These are phyloP conservation scores for Halteria grandinella DNA, from an alignment of 73 alveolate species.

Conservation along the genomic window DNA sequence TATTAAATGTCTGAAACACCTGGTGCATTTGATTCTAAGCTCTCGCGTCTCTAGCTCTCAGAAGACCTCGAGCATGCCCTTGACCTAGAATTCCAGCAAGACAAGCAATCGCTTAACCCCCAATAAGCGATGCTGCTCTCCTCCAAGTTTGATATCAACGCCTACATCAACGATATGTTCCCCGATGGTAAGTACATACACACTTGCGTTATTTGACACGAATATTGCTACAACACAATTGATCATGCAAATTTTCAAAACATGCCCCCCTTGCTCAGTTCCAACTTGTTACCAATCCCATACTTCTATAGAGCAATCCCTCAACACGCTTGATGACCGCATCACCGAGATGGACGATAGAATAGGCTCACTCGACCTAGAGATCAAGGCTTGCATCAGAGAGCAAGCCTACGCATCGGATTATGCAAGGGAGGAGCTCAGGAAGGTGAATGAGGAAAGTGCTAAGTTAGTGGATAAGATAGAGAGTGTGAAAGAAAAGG, in stretches of 20 bases:
- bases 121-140: slow-evolving; percentile 69
- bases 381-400: slow-evolving; percentile 76
- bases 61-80: slow-evolving; percentile 35
- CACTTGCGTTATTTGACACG: no score
- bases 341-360: slow-evolving; percentile 69
- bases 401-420: slow-evolving; percentile 87
- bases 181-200: slow-evolving; percentile 79
- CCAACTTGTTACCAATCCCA: neutral
- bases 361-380: slow-evolving; percentile 68
- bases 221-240: no score
- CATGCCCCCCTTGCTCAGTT: neutral
- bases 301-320: slow-evolving; percentile 15
- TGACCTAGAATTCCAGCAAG: slow-evolving; percentile 40
- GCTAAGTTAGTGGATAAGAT: slow-evolving; percentile 75
- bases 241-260: no score
- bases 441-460: slow-evolving; percentile 72
- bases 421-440: slow-evolving; percentile 75
- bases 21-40: slow-evolving; percentile 35
- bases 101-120: no score
- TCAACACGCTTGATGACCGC: slow-evolving; percentile 63
- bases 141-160: slow-evolving; percentile 76
- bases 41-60: slow-evolving; percentile 23
- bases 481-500: slow-evolving; percentile 83
- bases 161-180: slow-evolving; percentile 75
- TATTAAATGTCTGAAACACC: no score